Conservation (phyloP, 306 rosid genomes). For the Cicer cuneatum region DNA sequence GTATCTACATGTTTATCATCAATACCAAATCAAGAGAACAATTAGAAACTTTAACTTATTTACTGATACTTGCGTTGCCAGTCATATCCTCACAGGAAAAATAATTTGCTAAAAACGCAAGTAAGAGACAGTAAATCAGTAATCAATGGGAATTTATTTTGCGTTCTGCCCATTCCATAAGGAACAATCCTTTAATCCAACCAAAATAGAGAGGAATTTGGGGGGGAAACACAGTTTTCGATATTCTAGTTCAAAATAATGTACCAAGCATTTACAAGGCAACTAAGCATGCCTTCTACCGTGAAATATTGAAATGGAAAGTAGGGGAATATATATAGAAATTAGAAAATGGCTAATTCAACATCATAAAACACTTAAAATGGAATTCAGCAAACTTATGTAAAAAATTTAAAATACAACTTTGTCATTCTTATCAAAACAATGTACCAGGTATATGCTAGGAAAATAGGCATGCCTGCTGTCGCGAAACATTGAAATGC, state of each 20-base stretch:
- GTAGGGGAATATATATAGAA: neutral
- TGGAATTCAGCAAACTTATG: neutral
- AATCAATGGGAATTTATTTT: slow-evolving; percentile 21
- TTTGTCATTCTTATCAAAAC: neutral
- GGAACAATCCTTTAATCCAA: slow-evolving; percentile 12
- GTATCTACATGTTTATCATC: slow-evolving; percentile 34
- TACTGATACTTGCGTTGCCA: neutral
- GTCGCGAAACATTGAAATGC: neutral
- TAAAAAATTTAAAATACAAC: neutral
- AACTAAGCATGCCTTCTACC: neutral
- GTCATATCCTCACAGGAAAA: neutral
- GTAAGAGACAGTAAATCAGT: neutral
- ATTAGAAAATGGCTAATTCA: slow-evolving; percentile 15
- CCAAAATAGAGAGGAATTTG: neutral
- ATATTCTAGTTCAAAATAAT: slow-evolving; percentile 16
- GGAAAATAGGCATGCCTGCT: neutral
- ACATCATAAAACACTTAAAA: slow-evolving; percentile 19
- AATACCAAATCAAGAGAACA: slow-evolving; percentile 22
- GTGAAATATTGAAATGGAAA: slow-evolving; percentile 27
- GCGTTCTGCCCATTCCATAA: slow-evolving; percentile 22
- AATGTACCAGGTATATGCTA: slow-evolving; percentile 4
- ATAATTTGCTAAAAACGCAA: slow-evolving; percentile 23
- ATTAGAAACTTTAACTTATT: slow-evolving; percentile 28
- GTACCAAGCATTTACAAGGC: neutral
- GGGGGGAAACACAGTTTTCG: neutral